These are phyloP conservation scores for Tolypocladium capitatum DNA, from an alignment of 2,329 filamentous ascomycete genomes.

Conservation along the genomic window DNA sequence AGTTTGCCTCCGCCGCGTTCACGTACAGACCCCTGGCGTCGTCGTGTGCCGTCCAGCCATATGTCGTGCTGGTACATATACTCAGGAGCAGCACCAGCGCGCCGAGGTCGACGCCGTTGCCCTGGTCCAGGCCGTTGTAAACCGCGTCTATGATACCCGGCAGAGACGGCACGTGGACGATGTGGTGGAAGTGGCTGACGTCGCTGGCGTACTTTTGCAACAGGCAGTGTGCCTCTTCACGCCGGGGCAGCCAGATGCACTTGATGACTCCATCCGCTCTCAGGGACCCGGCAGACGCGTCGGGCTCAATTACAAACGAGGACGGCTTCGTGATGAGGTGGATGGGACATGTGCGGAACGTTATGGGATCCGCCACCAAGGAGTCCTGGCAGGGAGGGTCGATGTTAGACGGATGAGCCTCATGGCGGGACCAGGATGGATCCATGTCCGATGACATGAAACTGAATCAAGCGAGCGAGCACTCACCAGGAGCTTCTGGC, in stretches of 20 bases:
- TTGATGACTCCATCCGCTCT: slow-evolving; percentile 15
- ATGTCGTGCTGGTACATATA: slow-evolving; percentile 17
- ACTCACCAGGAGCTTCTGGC: slow-evolving; percentile 17
- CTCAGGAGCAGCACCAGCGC: slow-evolving; percentile 14
- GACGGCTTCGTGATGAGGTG: slow-evolving; percentile 18
- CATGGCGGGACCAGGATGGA: background rate
- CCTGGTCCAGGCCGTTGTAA: slow-evolving; percentile 15
- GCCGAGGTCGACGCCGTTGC: slow-evolving; percentile 10
- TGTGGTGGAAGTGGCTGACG: slow-evolving; percentile 18
- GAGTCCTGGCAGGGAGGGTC: slow-evolving; percentile 11
- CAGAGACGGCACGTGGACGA: slow-evolving; percentile 16
- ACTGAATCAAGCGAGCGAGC: background rate
- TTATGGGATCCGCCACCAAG: slow-evolving; percentile 16
- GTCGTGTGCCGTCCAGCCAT: slow-evolving; percentile 17
- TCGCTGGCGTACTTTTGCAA: slow-evolving; percentile 16
- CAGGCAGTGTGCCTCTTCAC: slow-evolving; percentile 16
- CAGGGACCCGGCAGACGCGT: slow-evolving; percentile 8
- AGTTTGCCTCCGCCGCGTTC: slow-evolving; percentile 13
- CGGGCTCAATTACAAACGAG: slow-evolving; percentile 17
- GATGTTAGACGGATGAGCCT: slow-evolving; percentile 1
- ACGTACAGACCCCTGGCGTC: slow-evolving; percentile 13
- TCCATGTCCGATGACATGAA: background rate
- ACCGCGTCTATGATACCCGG: slow-evolving; percentile 15
- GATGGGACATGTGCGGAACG: slow-evolving; percentile 20
- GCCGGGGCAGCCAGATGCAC: slow-evolving; percentile 20